Evolutionary conservation across 768 basidiomycete species (phyloP).

Genomic region (Lactifluus echinatus): DNA sequence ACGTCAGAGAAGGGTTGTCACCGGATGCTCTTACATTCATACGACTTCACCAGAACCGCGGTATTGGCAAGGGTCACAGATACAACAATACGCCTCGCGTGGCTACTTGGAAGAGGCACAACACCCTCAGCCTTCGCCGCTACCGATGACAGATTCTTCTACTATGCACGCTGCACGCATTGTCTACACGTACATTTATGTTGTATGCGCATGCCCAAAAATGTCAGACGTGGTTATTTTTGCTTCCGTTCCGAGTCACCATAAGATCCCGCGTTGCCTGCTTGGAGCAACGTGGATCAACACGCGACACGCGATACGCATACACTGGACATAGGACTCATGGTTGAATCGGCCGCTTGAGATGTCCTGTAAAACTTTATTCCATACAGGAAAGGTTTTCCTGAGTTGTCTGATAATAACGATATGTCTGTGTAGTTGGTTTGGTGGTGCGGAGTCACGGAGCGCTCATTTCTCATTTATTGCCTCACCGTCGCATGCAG

Average conservation of each 20-base stretch:
- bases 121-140: slow-evolving; percentile 87
- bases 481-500: not conserved
- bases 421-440: too few species aligned
- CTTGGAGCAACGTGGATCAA: not conserved
- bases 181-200: slow-evolving; percentile 17
- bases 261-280: not conserved
- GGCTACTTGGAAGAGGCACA: slow-evolving; percentile 97
- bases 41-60: slow-evolving; percentile 63
- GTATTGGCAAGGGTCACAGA: slow-evolving; percentile 90
- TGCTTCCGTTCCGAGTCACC: not conserved
- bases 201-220: slow-evolving; percentile 25
- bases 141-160: slow-evolving; percentile 50
- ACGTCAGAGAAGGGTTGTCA: slow-evolving; percentile 20
- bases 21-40: not conserved
- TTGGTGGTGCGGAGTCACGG: not conserved
- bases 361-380: too few species aligned
- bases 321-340: too few species aligned
- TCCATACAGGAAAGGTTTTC: not conserved
- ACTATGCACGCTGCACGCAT: slow-evolving; percentile 18
- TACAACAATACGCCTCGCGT: slow-evolving; percentile 89
- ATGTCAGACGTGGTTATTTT: not conserved
- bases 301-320: too few species aligned
- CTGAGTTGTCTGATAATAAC: too few species aligned
- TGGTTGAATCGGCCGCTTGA: not conserved
- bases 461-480: not conserved